Percentiles rank a stretch among this genome's conserved stretches.
phyloP scores from a whole-genome alignment of 768 basidiomycete species.

The Polyporus arcularius region DNA sequence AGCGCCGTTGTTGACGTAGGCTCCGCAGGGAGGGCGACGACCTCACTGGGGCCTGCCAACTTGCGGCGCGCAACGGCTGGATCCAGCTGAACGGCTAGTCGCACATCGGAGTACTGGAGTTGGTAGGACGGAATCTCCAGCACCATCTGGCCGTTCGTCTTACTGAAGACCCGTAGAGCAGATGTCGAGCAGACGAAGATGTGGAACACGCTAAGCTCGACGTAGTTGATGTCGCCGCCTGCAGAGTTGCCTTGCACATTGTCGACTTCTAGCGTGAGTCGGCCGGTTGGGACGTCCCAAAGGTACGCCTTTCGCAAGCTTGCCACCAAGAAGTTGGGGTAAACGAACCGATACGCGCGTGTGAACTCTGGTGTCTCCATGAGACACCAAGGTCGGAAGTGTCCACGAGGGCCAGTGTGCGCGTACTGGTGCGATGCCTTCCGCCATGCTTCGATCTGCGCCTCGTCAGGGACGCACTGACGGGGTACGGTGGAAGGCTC shows the following conservation, averaged over 20 bases:
- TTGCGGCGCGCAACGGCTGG: not conserved
- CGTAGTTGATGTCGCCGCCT: slow-evolving; percentile 55
- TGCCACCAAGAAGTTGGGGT: slow-evolving; percentile 62
- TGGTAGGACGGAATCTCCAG: slow-evolving; percentile 33
- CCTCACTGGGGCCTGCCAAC: not conserved
- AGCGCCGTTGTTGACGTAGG: slow-evolving; percentile 6
- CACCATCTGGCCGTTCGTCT: slow-evolving; percentile 45
- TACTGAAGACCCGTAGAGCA: slow-evolving; percentile 55
- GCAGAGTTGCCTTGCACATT: slow-evolving; percentile 33
- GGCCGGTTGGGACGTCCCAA: slow-evolving; percentile 60
- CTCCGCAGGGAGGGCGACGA: slow-evolving; percentile 1
- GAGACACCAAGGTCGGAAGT: slow-evolving; percentile 65
- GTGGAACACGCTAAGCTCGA: slow-evolving; percentile 61
- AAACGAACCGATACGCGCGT: slow-evolving; percentile 65
- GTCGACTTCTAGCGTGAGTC: slow-evolving; percentile 49
- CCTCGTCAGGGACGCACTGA: slow-evolving; percentile 23
- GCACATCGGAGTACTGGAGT: slow-evolving; percentile 5
- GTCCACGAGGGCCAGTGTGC: slow-evolving; percentile 37
- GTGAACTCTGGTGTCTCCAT: slow-evolving; percentile 46
- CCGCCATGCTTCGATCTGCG: slow-evolving; percentile 26
- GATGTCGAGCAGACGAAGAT: slow-evolving; percentile 58
- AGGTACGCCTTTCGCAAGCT: slow-evolving; percentile 49
- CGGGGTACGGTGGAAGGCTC: not conserved
- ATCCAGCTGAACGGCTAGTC: slow-evolving; percentile 5
- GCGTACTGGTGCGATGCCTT: slow-evolving; percentile 22